Evolutionary conservation across 2,329 filamentous ascomycete species (phyloP), one percentile per base, ranked within the genome.

Genomic region (Aspergillus sp.): DNA sequence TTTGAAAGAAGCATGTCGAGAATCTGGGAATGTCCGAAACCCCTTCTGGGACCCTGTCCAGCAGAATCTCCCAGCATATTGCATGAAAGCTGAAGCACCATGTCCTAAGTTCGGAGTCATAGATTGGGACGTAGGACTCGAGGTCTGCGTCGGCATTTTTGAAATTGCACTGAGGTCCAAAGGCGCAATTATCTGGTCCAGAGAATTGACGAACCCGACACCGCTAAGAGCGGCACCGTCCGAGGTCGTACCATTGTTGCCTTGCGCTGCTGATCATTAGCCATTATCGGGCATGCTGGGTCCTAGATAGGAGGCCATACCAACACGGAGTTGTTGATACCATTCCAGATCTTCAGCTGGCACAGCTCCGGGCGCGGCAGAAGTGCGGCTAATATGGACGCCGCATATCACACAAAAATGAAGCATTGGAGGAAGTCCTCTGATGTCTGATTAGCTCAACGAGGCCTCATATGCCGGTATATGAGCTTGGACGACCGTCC

Each of bases 321-420:
- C 39, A n/a, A 47, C 27, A 17, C 56, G 46, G 15, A 58, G 45
- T 30, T 13, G 20, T 34, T 51, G 51, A 30, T 58, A 45, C 56
- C 56, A 58, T 51, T 49, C 24, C 51, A 54, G 11, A 15, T 30
- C 30, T 11, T 41, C 19, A 5, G 12, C 6, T 5, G 34, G 48
- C 24, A 52, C 19, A 6, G 13, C 17, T 2, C 13, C 47, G 5
- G 37, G 34, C 3, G 8, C 27, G 11, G 13, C 15, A 2, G n/a
- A 22, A 2, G 45, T 17, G 8, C 13, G 37, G 7, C 12, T 8
- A 17, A 58, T 51, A 2, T 37, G 7, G 13, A 54, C 40, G 11
- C 50, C 45, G 33, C 51, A 58, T 40, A 58, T 44, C 2, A 45
- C 19, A 24, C 56, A 58, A 39, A 24, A 58, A 7, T 57, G 24